Conservation (phyloP, 2,329 filamentous ascomycete genomes). For the Fusarium hainanense region DNA sequence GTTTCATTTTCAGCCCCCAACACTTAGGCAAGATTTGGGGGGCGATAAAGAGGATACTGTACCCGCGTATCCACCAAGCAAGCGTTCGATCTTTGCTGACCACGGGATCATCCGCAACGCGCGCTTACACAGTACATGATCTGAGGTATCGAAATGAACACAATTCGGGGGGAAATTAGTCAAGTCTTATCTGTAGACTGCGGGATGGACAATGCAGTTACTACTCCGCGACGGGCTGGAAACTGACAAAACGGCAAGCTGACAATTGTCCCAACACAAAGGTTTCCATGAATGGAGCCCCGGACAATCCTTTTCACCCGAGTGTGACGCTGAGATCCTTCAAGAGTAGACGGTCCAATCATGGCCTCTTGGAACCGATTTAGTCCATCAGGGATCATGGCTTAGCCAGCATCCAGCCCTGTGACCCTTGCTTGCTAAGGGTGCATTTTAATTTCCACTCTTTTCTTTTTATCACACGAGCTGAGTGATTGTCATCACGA, state of each 20-base stretch:
- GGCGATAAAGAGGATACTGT: neutral
- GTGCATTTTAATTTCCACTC: slow-evolving; percentile 16
- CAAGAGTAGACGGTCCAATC: slow-evolving; percentile 6
- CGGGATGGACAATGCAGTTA: neutral
- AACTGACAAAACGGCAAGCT: neutral
- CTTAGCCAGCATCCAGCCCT: slow-evolving; percentile 17
- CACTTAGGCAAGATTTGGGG: neutral
- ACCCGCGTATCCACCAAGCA: neutral
- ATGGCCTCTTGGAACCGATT: neutral
- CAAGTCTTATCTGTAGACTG: neutral
- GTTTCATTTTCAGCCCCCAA: slow-evolving; percentile 26
- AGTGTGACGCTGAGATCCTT: neutral
- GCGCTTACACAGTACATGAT: neutral
- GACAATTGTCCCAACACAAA: neutral
- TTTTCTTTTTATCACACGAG: neutral
- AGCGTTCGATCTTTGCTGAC: neutral
- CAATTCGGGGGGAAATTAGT: neutral
- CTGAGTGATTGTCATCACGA: neutral
- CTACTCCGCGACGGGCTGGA: neutral
- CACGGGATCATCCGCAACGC: neutral
- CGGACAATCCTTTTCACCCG: neutral
- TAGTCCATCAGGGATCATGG: neutral
- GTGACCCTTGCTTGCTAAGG: slow-evolving; percentile 26
- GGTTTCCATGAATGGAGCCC: neutral
- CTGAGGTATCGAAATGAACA: neutral